Base-by-base conservation (phyloP, 2,329 filamentous ascomycete genomes). In the Beauveria varroae region DNA sequence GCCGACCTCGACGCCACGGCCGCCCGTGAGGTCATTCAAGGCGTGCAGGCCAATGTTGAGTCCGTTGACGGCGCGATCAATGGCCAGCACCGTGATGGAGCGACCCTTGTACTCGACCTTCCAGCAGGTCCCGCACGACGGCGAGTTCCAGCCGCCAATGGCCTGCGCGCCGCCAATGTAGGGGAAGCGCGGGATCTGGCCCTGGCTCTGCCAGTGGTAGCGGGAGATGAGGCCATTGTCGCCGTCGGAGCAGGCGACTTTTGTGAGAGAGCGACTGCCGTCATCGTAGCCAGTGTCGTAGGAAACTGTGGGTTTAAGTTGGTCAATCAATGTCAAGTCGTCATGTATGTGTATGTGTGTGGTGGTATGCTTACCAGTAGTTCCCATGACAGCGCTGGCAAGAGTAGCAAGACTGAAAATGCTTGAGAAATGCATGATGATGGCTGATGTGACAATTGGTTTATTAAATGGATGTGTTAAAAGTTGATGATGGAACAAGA, bases 201-300 rank as follows among this genome's bases (percentile, higher is more conserved):
- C 78, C 72, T 85, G 82, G 1, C 74, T 84, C 57, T 74, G 69
- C 83, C 82, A 89, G 67, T 78, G 78, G 75, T 83, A 84, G 68
- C 78, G 81, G 67, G 81, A 85, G 64, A 83, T 83, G 64, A 91
- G 79, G 62, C 88, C 88, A 73, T 90, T 87, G 64, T 64, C 52
- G 60, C 88, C 88, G 69, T 90, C 84, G 37, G 84, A 88, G 81
- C 88, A 91, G 64, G 86, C 72, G 50, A 91, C 80, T 5, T 69
- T 72, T 40, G 74, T 78, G 60, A 93, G 72, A 50, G 82, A 78
- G 62, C 85, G 81, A 63, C 66, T 66, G 51, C 71, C 71, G 64
- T 87, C 76, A 70, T 93, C 89, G 76, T 90, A 95, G 70, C 81
- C 85, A 22, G 76, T 75, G 75, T 93, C 89, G 74, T 87, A 93